Conservation (phyloP, 1,139 yeast genomes). For the Taiozyma sp. region DNA sequence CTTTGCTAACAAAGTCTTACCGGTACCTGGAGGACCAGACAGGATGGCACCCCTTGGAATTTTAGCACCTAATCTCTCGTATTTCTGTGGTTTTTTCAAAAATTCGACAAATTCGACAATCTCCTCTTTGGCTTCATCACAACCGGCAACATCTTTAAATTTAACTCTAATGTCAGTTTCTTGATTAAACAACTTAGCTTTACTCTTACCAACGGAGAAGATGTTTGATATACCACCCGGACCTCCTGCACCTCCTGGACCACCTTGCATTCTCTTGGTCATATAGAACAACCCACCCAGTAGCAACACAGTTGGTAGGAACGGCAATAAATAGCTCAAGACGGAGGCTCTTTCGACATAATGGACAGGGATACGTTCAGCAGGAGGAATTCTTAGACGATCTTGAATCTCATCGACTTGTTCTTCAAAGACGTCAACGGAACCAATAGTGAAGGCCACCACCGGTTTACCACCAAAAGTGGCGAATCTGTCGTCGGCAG, state of each 20-base stretch:
- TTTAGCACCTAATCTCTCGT: conserved; percentile 75
- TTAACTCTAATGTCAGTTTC: conserved; percentile 69
- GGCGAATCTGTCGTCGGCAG: conserved; percentile 25
- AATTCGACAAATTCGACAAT: conserved; percentile 83
- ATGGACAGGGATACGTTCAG: conserved; percentile 58
- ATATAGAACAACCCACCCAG: conserved; percentile 72
- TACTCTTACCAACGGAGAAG: conserved; percentile 61
- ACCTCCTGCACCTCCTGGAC: conserved; percentile 32
- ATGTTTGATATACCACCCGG: conserved; percentile 56
- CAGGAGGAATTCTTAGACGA: conserved; percentile 52
- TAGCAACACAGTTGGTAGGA: conserved; percentile 65
- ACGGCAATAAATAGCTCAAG: conserved; percentile 50
- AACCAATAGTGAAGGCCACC: conserved; percentile 55
- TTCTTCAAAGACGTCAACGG: conserved; percentile 68
- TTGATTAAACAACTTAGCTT: conserved; percentile 66
- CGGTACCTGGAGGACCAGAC: conserved; percentile 87
- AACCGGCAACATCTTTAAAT: conserved; percentile 80
- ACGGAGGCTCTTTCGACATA: conserved; percentile 60
- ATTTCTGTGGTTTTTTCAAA: conserved; percentile 67
- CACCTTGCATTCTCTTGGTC: conserved; percentile 49
- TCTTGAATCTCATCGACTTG: conserved; percentile 60
- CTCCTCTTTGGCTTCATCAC: conserved; percentile 80
- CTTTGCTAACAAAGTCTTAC: conserved; percentile 75
- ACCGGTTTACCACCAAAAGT: conserved; percentile 11
- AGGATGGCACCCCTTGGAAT: conserved; percentile 82